These are phyloP conservation scores for Daldinia grandis DNA, from an alignment of 495 filamentous ascomycete genomes.

Conservation along the genomic window DNA sequence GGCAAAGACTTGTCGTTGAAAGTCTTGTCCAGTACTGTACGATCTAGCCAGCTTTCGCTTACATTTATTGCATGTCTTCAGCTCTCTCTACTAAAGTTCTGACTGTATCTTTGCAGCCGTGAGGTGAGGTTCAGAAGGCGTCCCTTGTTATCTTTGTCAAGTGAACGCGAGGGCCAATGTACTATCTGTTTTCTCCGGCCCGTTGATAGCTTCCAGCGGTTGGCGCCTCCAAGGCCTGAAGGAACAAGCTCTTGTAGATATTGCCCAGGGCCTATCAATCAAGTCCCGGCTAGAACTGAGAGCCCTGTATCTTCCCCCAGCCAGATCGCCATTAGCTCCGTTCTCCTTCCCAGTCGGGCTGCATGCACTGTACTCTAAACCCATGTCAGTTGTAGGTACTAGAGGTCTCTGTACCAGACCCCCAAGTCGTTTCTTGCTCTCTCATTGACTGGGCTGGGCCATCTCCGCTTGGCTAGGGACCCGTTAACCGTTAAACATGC, in stretches of 20 bases:
- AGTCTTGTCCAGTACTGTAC: conserved; percentile 25
- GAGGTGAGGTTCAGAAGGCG: conserved; percentile 9
- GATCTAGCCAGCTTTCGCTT: conserved; percentile 31
- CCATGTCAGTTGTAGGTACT: conserved; percentile 54
- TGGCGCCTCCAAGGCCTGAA: conserved; percentile 21
- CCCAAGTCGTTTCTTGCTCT: conserved; percentile 50
- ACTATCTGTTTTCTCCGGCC: conserved; percentile 11
- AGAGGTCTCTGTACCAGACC: conserved; percentile 51
- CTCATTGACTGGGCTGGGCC: conserved; percentile 49
- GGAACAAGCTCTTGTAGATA: conserved; percentile 35
- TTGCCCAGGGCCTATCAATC: conserved; percentile 41
- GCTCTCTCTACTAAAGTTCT: conserved; percentile 32
- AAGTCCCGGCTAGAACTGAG: conserved; percentile 47
- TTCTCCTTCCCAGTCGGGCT: conserved; percentile 64
- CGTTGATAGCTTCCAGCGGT: conserved; percentile 15
- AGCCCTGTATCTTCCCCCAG: conserved; percentile 48
- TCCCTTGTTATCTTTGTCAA: conserved; percentile 1
- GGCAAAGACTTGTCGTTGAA: conserved; percentile 5
- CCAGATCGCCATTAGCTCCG: conserved; percentile 59
- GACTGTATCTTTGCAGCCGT: conserved; percentile 20
- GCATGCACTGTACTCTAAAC: conserved; percentile 55
- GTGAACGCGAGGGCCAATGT: conserved; percentile 4
- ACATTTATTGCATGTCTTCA: conserved; percentile 25
- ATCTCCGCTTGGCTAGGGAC: conserved; percentile 49
- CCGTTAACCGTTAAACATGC: conserved; percentile 52